Evolutionary conservation across 2,329 filamentous ascomycete species (phyloP), one percentile per base, ranked within the genome.

Genomic region (Pyrenophora tritici-repentis): DNA sequence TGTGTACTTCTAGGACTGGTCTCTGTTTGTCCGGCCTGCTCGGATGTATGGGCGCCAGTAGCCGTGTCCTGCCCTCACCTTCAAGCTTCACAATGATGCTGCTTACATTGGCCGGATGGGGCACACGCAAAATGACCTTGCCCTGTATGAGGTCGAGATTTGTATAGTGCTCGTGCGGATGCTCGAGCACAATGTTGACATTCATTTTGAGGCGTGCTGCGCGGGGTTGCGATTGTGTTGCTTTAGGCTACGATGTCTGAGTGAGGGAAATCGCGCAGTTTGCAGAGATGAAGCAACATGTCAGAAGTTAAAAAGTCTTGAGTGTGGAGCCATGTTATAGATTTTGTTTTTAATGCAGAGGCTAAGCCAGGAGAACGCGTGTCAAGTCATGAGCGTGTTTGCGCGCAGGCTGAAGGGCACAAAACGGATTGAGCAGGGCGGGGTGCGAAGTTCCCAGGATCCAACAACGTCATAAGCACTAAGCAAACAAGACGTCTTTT

Each of bases 51-150:
- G 62, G 83, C 75, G 56, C 83, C 70, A 73, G 77, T 71, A 91
- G 75, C 36, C 87, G 81, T 4, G 89, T 92, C 56, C 81, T 82
- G 40, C 86, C 86, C 75, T 94, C 89, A 61, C 90, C 90, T 69
- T 94, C 90, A 26, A 94, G 83, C 77, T 94, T 94, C 66, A 93
- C 89, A 32, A 90, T 79, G 56, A 94, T 86, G 33, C 72, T 75
- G 49, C 73, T 74, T 26, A 83, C 71, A 58, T 76, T 78, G 46
- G 73, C 75, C 17, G 74, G 73, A 59, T 73, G 78, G 6, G 70
- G 66, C 16, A 76, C 73, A 32, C 76, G 68, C 38, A 83, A 62
- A 7, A 75, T 53, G 18, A 83, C 76, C 50, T 73, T 73, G 46
- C 90, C 90, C 24, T 79, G 81, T 53, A 94, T 82, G 55, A 83